Evolutionary conservation across 805 yeast genomes (phyloP).

Genomic region (Kodamaea fukazawae): DNA sequence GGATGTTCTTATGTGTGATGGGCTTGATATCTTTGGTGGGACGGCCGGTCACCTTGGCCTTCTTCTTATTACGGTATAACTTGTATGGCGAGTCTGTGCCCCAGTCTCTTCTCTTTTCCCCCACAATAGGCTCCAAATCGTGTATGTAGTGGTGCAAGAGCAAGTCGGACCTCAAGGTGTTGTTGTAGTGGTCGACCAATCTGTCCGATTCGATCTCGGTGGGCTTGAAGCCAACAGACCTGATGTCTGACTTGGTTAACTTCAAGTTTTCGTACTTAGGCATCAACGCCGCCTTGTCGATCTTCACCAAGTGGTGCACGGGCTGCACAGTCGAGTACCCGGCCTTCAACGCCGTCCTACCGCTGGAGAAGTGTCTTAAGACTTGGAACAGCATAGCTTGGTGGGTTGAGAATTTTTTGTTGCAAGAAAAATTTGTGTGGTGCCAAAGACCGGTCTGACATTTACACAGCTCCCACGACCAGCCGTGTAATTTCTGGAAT

Average conservation of each 20-base stretch:
- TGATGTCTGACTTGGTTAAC: constrained; percentile 66
- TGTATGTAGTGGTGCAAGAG: constrained; percentile 76
- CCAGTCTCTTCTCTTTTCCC: constrained; percentile 80
- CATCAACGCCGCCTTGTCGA: constrained; percentile 70
- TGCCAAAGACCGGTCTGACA: constrained; percentile 6
- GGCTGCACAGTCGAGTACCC: constrained; percentile 76
- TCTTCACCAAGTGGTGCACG: constrained; percentile 83
- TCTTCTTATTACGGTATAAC: constrained; percentile 71
- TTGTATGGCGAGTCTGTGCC: constrained; percentile 87
- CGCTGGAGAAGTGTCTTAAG: constrained; percentile 32
- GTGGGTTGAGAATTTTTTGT: no score
- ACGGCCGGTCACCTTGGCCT: constrained; percentile 72
- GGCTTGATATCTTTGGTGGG: constrained; percentile 74
- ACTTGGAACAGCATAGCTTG: constrained; percentile 17
- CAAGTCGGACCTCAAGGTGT: constrained; percentile 73
- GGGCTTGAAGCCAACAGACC: constrained; percentile 78
- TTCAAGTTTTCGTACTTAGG: constrained; percentile 71
- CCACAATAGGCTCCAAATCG: constrained; percentile 50
- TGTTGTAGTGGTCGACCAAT: constrained; percentile 68
- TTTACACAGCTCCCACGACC: constrained; percentile 8
- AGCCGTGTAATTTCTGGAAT: constrained; percentile 6
- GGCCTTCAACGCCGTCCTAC: constrained; percentile 48
- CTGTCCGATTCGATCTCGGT: constrained; percentile 75
- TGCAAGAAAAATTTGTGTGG: constrained; percentile 7
- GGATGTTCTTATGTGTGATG: constrained; percentile 66